phyloP scores from a whole-genome alignment of 2,329 filamentous ascomycete species.

The Cladosporium sp. region DNA sequence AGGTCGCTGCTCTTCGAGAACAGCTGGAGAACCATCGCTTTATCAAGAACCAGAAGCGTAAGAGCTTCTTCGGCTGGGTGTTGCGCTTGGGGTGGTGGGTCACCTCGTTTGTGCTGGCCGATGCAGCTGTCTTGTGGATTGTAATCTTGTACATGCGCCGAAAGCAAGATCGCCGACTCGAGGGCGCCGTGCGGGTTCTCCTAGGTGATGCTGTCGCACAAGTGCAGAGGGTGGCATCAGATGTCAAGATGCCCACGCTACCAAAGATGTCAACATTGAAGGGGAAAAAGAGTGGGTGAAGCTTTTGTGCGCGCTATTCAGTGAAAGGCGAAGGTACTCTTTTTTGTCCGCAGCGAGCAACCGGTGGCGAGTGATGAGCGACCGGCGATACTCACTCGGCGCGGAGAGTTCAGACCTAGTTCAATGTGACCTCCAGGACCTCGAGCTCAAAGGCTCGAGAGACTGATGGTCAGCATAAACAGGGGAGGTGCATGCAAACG shows the following conservation, averaged over 20 bases:
- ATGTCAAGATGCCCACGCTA: constrained; percentile 39
- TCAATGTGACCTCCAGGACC: constrained; percentile 3
- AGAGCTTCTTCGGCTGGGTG: constrained; percentile 68
- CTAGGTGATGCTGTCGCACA: constrained; percentile 51
- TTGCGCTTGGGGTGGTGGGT: constrained; percentile 69
- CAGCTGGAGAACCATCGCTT: constrained; percentile 79
- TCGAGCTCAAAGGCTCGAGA: constrained; percentile 1
- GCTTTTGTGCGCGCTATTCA: background rate
- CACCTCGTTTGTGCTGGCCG: constrained; percentile 72
- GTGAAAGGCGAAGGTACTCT: background rate
- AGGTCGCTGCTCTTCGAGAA: constrained; percentile 88
- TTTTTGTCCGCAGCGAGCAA: background rate
- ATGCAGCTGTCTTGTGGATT: constrained; percentile 66
- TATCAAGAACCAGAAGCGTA: constrained; percentile 66
- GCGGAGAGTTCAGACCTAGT: background rate
- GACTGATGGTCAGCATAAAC: constrained; percentile 4
- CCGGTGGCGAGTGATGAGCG: background rate
- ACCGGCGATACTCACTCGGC: background rate
- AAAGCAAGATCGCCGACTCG: constrained; percentile 69
- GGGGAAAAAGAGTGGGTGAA: constrained; percentile 24
- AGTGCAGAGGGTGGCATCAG: constrained; percentile 36
- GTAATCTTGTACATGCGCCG: constrained; percentile 72
- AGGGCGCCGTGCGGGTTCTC: constrained; percentile 71
- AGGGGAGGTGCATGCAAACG: background rate
- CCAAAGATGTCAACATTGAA: constrained; percentile 27